Evolutionary conservation across 139 green algal species (phyloP), one percentile per base, ranked within the genome.

Genomic region (Tetraselmis chui): DNA sequence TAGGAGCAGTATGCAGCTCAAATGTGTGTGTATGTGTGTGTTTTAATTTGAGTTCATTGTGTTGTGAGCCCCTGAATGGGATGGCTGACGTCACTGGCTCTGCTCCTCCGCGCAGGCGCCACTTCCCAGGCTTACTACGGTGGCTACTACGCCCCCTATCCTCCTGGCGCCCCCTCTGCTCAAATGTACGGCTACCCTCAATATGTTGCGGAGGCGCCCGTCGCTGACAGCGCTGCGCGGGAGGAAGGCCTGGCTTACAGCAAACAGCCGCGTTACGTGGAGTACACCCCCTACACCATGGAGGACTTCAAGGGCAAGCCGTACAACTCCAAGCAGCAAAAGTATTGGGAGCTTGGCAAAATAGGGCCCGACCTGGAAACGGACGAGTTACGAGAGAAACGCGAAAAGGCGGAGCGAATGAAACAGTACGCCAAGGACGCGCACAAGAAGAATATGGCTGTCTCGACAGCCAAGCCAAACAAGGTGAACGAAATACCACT

Each of bases 301-400:
- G 80, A 88, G 45, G 86, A 92, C 75, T 94, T 87, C 82, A 91
- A 94, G 32, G 79, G 87, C 59, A 93, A 93, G 88, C 83, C 83
- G 1, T 92, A 91, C 82, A 89, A 92, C 75, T 84, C 86, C 28
- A 92, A 92, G 29, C 76, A 79, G 75, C 30, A 83, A 76, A 5
- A 87, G 79, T 96, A 96, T 81, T 95, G 90, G 91, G 45, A 92
- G 86, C 87, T 97, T 30, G 93, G 93, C 2, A 85, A 83, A 28
- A 85, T 96, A 67, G 92, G 92, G 0, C 89, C 91, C 0, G 88
- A 92, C 27, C 82, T 89, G 27, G 88, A 93, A 31, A 90, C 86
- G 30, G 84, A 88, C 32, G 86, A 93, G 82, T 84, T 93, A 86
- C 84, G 88, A 77, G 91, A 87, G 59, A 90, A 92, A 86, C 74